Evolutionary conservation across 306 rosid genomes (phyloP), one percentile per base, ranked within the genome.

Genomic region (Rosa lucieae): DNA sequence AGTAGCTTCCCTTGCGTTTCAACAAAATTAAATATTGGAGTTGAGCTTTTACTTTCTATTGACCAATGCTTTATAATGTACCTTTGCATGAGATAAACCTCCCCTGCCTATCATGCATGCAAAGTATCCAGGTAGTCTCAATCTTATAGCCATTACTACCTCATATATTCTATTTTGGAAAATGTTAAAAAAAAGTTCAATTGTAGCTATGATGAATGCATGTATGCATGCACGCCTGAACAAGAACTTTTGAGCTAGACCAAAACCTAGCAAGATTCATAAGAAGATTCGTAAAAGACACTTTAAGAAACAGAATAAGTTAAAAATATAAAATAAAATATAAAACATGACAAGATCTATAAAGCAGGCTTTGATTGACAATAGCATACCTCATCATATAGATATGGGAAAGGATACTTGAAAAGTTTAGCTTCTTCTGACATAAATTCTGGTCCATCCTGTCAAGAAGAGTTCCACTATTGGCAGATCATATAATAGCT

Each of bases 391-490:
- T 91, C 97, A 11, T 95, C 99, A 47, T 91, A 91, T 32, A 92
- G 82, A 85, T 95, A 95, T 44, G 99, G 99, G 80, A 95, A 95
- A 61, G 99, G 94, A 82, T 92, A 95, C 43, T 81, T 87, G 71
- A 89, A 88, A 80, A 82, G 82, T 67, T 85, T 89, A 81, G 97
- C 96, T 7, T 95, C 99, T 88, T 91, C 98, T 23, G 94, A 92
- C 97, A 95, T 95, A 80, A 84, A 87, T 83, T 85, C 79, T 11
- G 99, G 97, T 78, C 99, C 99, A 85, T 95, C 99, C 98, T 95
- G 92, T 80, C 87, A 90, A 74, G 79, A 86, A 82, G 39, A 86
- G 82, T 75, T 79, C 82, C 81, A 83, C n/a, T 32, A 85, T 80
- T 46, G 76, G 87, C 72, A 84, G 37, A 72, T 81, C 82, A 89